Evolutionary conservation across 208 protist species (phyloP), one percentile per base, ranked within the genome.

Genomic region (Crithidia brevicula): DNA sequence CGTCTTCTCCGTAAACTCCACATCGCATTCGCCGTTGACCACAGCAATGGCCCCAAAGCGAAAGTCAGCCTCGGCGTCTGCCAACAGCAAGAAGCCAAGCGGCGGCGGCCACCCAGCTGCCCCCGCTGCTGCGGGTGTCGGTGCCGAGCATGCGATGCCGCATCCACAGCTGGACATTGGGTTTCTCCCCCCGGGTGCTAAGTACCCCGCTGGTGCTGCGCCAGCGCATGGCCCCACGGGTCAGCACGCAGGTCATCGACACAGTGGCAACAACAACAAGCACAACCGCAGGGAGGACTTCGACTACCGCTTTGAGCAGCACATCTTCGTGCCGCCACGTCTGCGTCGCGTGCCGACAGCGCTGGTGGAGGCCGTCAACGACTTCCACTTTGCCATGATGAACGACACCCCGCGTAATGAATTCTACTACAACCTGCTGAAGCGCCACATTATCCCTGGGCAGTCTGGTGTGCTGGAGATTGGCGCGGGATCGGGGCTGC

Each of bases 361-460:
- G 22, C 74, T 97, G 3, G 82, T 98, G 2, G 89, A 94, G 68
- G 88, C 92, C 3, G 92, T 96, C n/a, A 98, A 98, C 76, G 94
- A 98, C 67, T 98, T 95, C 36, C 94, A 98, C 74, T 98, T 81
- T 33, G 94, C 94, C 4, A 97, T 98, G 92, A 94, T 98, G 91
- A 97, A 97, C 66, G 94, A 98, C 78, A 61, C 66, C 33, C 83
- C 81, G 3, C 79, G 94, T 15, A 98, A 98, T 61, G 77, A 86
- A 31, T 97, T 97, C 60, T 98, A 98, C 83, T 89, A 96, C 40
- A 69, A 87, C 18, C 42, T 91, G 33, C 79, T 98, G 40, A 74
- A 83, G 62, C 45, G 70, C 30, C 75, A 91, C 73, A 83, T 98
- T 31, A 88, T 85, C 15, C 88, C 89, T 0, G 66, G 67, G 1